Percentiles rank a stretch among this genome's conserved stretches.
Conservation (phyloP, 768 basidiomycete species). For the Termitomyces sp. region DNA sequence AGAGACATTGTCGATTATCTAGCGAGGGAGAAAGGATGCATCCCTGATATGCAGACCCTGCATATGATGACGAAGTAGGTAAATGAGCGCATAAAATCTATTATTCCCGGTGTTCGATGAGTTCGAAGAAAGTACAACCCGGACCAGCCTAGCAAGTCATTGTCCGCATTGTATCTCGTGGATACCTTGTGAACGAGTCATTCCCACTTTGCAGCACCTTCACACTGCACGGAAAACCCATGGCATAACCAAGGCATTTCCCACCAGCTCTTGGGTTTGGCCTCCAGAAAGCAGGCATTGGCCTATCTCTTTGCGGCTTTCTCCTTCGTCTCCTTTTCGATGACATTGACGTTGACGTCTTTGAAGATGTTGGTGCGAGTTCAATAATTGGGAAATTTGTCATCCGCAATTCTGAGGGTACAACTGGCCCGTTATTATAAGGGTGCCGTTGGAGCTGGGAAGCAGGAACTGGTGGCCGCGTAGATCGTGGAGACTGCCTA, state of each 20-base stretch:
- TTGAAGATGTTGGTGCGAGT: not conserved
- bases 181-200: constrained; percentile 7
- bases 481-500: constrained; percentile 26
- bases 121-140: not conserved
- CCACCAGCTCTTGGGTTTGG: constrained; percentile 29
- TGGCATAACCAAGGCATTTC: constrained; percentile 36
- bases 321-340: constrained; percentile 13
- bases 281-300: constrained; percentile 34
- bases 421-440: constrained; percentile 18
- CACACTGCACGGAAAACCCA: constrained; percentile 32
- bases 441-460: constrained; percentile 25
- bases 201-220: constrained; percentile 11
- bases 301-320: constrained; percentile 18
- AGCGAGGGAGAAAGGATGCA: constrained; percentile 59
- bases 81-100: not conserved
- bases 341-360: not conserved
- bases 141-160: not conserved
- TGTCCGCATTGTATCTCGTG: constrained; percentile 15
- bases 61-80: constrained; percentile 14
- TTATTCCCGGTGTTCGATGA: not conserved
- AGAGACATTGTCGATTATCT: constrained; percentile 70
- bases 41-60: constrained; percentile 69
- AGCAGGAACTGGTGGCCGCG: constrained; percentile 33
- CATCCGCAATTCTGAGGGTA: not conserved
- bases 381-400: constrained; percentile 19